A percentile compares a stretch with the other conserved stretches of the same genome.
These are phyloP conservation scores for Marvania coccoides DNA, from an alignment of 139 green algal genomes.

Conservation along the genomic window DNA sequence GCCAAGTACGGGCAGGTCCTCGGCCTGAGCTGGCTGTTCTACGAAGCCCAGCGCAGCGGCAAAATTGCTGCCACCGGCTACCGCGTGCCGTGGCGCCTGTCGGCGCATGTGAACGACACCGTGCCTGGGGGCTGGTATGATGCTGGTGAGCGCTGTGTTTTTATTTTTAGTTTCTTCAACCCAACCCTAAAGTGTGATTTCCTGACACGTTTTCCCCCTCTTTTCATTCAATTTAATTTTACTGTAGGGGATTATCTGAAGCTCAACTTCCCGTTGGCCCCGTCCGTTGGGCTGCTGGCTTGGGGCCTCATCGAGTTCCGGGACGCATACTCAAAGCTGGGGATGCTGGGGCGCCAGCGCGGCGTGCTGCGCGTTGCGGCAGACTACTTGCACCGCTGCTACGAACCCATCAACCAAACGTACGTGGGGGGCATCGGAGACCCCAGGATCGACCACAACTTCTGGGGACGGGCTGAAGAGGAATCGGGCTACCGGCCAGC, in stretches of 20 bases:
- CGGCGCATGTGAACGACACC: not conserved
- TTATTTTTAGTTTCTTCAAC: too few relatives aligned
- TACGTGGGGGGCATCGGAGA: not conserved
- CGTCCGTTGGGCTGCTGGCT: not conserved
- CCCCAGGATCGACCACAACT: not conserved
- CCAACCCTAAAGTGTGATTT: too few relatives aligned
- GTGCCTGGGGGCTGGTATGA: conserved; percentile 9
- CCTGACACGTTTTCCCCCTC: too few relatives aligned
- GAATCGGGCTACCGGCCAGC: not conserved
- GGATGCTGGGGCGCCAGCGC: not conserved
- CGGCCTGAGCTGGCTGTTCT: not conserved
- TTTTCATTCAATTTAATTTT: too few relatives aligned
- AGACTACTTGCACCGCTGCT: not conserved
- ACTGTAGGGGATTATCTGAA: not conserved
- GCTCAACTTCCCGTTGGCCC: not conserved
- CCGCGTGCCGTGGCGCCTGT: not conserved
- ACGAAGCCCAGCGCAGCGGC: conserved; percentile 11
- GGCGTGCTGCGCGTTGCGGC: not conserved
- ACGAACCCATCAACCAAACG: not conserved
- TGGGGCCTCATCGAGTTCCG: not conserved
- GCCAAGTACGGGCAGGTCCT: not conserved
- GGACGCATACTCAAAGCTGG: not conserved
- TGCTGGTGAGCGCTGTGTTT: too few relatives aligned
- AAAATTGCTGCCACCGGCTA: not conserved
- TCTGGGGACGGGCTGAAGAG: not conserved